These are phyloP conservation scores for Alternaria burnsii DNA, from an alignment of 2,329 filamentous ascomycete genomes.

Conservation along the genomic window DNA sequence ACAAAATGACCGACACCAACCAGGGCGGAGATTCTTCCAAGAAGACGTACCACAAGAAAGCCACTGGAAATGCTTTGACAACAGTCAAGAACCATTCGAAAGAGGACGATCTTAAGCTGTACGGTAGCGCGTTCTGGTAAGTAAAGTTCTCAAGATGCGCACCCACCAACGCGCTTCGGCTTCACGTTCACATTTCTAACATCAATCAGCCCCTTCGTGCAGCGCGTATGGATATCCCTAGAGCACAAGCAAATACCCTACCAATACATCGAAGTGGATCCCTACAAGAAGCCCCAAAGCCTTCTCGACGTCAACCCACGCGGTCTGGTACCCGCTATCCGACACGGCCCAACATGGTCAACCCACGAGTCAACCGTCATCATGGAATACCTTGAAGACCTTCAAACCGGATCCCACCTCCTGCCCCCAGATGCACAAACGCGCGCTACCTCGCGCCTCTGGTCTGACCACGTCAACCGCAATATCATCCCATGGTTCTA, in stretches of 20 bases:
- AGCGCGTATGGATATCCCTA: slow-evolving; percentile 88
- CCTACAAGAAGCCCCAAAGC: slow-evolving; percentile 75
- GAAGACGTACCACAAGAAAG: slow-evolving; percentile 76
- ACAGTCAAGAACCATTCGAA: slow-evolving; percentile 76
- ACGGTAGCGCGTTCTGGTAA: slow-evolving; percentile 84
- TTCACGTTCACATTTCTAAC: slow-evolving; percentile 25
- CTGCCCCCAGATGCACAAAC: slow-evolving; percentile 72
- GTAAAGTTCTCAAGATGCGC: slow-evolving; percentile 23
- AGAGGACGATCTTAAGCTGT: slow-evolving; percentile 77
- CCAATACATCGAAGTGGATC: slow-evolving; percentile 87
- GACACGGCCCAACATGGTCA: slow-evolving; percentile 77
- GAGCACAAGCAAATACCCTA: slow-evolving; percentile 81
- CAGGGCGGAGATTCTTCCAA: slow-evolving; percentile 59
- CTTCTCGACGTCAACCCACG: slow-evolving; percentile 79
- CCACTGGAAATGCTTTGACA: slow-evolving; percentile 72
- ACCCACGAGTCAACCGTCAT: slow-evolving; percentile 84
- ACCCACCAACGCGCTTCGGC: slow-evolving; percentile 10
- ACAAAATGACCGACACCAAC: slow-evolving; percentile 59
- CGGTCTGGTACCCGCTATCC: slow-evolving; percentile 78
- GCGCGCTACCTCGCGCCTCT: slow-evolving; percentile 78
- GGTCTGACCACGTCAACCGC: slow-evolving; percentile 83
- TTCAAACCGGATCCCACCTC: slow-evolving; percentile 67
- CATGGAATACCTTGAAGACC: slow-evolving; percentile 88
- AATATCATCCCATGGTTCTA: slow-evolving; percentile 81
- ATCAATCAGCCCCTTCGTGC: slow-evolving; percentile 74